Base-by-base conservation (phyloP, 192 early-diverging fungal genomes). In the Coemansia sp. region DNA sequence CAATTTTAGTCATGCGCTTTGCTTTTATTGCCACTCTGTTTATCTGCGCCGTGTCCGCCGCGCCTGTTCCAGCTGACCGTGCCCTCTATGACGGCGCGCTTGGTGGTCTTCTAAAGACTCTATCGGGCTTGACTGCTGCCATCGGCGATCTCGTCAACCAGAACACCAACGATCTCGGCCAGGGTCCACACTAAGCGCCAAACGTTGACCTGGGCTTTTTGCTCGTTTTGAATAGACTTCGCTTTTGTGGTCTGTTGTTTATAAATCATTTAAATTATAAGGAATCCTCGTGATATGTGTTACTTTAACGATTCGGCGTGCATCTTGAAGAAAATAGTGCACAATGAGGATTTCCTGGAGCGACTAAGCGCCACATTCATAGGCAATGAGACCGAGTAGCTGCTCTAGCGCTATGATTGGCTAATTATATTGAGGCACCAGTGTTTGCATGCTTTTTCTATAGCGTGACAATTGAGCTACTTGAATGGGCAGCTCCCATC, bases 101-200 rank as follows among this genome's bases (percentile, higher is more conserved):
- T 7, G 73, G 78, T 18, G 73, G 78, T 3, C 20, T 81, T 36
- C 2, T 81, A 45, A 81, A 81, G 72, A 67, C 72, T 8, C 58
- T 75, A 5, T 74, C 78, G 3, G 73, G 69, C 1, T 31, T 75
- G 5, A 81, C 78, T 1, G 78, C 42, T 0, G 78, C 73, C 9
- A 45, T 81, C 16, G 78, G 78, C 56, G 34, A 48, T 9, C 65
- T 75, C 11, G 66, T 81, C 50, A 81, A 81, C 66, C 43, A 72
- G 46, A 20, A 46, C 21, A 81, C 78, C 14, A 75, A 75, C 78
- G 78, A 81, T 65, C 73, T 81, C 23, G 78, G 78, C 60, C 78
- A 81, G 69, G 78, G 78, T 16, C 66, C 73, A 20, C 62, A 74
- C 21, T 79, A 79, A 60, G 9, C 28, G 9, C n/a, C 23, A 9